Percentiles rank a stretch among this genome's conserved stretches.
Evolutionary conservation across 2,329 filamentous ascomycete species (phyloP).

Genomic region (Teratosphaeriaceae sp.): DNA sequence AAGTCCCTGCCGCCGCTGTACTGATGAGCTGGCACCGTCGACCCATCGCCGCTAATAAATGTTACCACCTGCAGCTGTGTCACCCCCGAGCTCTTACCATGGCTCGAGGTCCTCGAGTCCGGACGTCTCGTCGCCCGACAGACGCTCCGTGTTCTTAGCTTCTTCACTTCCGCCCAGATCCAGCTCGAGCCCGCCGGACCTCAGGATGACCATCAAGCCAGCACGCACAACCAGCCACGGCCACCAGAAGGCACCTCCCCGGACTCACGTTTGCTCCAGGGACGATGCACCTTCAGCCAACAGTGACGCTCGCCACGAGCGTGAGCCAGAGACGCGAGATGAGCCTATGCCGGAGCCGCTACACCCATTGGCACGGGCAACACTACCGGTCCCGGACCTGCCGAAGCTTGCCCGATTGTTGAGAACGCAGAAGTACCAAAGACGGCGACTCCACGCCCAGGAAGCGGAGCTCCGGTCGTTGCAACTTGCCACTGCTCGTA

Average conservation of each 20-base stretch:
- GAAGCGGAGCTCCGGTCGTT: conserved; percentile 67
- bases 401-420: conserved; percentile 5
- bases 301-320: neutral
- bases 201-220: conserved; percentile 14
- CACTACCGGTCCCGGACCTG: conserved; percentile 1
- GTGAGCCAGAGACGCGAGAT: no score
- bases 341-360: conserved; percentile 1
- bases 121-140: conserved; percentile 18
- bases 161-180: conserved; percentile 7
- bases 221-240: conserved; percentile 2
- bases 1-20: conserved; percentile 18
- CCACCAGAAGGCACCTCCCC: conserved; percentile 1
- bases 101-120: conserved; percentile 19
- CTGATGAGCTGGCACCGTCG: conserved; percentile 30
- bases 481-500: conserved; percentile 67
- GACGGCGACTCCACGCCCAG: conserved; percentile 69
- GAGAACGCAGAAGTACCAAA: conserved; percentile 48
- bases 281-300: neutral
- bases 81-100: conserved; percentile 22
- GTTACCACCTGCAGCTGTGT: conserved; percentile 26
- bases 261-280: neutral
- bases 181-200: conserved; percentile 7
- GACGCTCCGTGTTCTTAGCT: conserved; percentile 11
- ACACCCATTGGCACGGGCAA: neutral
- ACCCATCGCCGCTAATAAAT: conserved; percentile 26